Evolutionary conservation across 1,139 yeast genomes (phyloP).

Genomic region (Zygosaccharomyces pseudobailii): DNA sequence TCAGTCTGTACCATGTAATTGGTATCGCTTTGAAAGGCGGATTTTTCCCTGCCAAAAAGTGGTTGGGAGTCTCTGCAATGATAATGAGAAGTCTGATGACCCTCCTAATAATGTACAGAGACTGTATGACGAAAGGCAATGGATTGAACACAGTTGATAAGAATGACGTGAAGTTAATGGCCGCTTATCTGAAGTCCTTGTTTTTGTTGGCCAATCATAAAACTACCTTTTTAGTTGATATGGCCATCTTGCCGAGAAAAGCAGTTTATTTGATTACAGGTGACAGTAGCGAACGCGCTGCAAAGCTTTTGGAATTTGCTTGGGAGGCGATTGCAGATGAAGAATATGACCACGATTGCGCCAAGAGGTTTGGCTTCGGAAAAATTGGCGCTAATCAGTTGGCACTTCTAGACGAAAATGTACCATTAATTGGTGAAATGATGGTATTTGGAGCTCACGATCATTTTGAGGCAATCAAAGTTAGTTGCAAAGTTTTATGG

Average conservation of each 20-base stretch:
- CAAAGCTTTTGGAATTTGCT: constrained; percentile 50
- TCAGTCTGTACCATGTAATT: constrained; percentile 46
- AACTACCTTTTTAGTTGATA: constrained; percentile 40
- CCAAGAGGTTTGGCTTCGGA: constrained; percentile 52
- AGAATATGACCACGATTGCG: constrained; percentile 6
- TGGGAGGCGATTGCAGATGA: constrained; percentile 65
- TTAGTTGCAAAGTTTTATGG: constrained; percentile 70
- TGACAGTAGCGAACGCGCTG: constrained; percentile 58
- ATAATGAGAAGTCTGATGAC: constrained; percentile 57
- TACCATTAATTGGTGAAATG: constrained; percentile 59
- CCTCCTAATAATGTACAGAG: constrained; percentile 54
- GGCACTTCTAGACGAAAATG: constrained; percentile 54
- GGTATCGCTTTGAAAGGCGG: constrained; percentile 54
- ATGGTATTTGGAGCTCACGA: constrained; percentile 67
- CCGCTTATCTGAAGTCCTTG: constrained; percentile 55
- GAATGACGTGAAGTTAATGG: constrained; percentile 59
- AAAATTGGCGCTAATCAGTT: constrained; percentile 71
- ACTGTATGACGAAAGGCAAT: constrained; percentile 49
- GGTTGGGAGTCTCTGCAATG: constrained; percentile 65
- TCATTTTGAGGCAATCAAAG: constrained; percentile 55
- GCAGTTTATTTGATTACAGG: constrained; percentile 65
- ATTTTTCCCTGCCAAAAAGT: constrained; percentile 61
- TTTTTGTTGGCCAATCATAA: constrained; percentile 40
- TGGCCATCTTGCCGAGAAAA: constrained; percentile 67
- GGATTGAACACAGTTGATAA: constrained; percentile 37